A percentile compares a stretch with the other conserved stretches of the same genome.
phyloP scores from a whole-genome alignment of 2,329 filamentous ascomycete genomes.

The Pestalotiopsis sp. region DNA sequence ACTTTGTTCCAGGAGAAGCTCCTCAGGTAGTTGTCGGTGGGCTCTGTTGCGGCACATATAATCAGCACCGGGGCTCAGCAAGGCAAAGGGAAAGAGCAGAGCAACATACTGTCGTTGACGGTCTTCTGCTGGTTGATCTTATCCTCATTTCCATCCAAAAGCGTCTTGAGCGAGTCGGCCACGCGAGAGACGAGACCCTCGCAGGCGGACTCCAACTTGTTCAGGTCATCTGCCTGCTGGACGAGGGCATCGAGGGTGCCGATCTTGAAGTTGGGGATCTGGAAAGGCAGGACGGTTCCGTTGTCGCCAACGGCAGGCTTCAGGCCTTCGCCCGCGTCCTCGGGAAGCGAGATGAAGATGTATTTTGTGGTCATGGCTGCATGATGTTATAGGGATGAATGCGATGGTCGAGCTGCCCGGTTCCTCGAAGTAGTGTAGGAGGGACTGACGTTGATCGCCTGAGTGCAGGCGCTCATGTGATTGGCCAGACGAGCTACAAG shows the following conservation, averaged over 20 bases:
- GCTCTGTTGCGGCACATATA: conserved; percentile 61
- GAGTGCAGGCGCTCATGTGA: neutral
- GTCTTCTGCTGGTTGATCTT: conserved; percentile 86
- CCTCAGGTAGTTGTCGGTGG: conserved; percentile 90
- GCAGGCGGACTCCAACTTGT: conserved; percentile 82
- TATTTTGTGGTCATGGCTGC: conserved; percentile 61
- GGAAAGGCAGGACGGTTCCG: conserved; percentile 75
- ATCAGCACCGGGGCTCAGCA: neutral
- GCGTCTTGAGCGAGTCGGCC: conserved; percentile 77
- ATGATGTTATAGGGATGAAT: conserved; percentile 6
- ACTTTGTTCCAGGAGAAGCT: conserved; percentile 97
- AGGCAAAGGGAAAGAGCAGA: neutral
- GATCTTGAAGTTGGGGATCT: conserved; percentile 95
- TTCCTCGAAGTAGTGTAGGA: neutral
- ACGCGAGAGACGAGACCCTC: conserved; percentile 86
- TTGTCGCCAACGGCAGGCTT: conserved; percentile 75
- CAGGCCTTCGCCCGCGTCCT: conserved; percentile 80
- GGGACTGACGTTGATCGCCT: conserved; percentile 9
- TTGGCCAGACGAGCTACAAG: neutral
- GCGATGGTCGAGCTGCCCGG: neutral
- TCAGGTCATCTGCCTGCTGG: conserved; percentile 92
- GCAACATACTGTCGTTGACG: conserved; percentile 83
- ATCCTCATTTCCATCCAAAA: conserved; percentile 83
- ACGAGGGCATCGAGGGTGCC: conserved; percentile 93
- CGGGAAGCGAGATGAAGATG: conserved; percentile 87